Conservation (phyloP, 2,329 filamentous ascomycete genomes). For the Metarhizium humberi region DNA sequence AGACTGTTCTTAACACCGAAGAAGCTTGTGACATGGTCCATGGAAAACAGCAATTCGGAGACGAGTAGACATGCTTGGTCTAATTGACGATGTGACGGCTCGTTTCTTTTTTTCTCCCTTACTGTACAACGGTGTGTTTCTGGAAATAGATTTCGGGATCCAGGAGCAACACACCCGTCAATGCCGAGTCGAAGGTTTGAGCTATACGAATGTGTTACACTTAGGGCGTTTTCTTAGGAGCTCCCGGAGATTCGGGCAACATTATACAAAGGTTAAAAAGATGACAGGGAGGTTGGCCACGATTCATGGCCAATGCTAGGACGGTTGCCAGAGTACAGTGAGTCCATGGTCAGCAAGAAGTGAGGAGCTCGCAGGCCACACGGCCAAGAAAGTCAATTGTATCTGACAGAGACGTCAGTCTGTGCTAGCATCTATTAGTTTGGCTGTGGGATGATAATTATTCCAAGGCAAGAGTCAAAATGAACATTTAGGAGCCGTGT, state of each 20-base stretch:
- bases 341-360: background rate
- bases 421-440: background rate
- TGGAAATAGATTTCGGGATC: conserved; percentile 2
- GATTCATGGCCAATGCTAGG: background rate
- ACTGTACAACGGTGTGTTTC: conserved; percentile 5
- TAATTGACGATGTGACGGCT: background rate
- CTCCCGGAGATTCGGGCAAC: background rate
- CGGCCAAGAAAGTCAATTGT: background rate
- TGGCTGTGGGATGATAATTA: background rate
- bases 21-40: background rate
- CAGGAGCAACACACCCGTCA: background rate
- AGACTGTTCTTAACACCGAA: conserved; percentile 4
- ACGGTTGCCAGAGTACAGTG: background rate
- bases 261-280: background rate
- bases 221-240: background rate
- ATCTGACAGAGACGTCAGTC: background rate
- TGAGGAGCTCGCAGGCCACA: background rate
- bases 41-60: background rate
- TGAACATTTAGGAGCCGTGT: background rate
- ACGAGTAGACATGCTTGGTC: background rate
- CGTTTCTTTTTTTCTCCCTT: background rate
- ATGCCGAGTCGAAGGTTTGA: background rate
- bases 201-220: background rate
- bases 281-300: background rate
- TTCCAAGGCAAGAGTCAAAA: background rate